Evolutionary conservation across 176 grass and related monocot species (phyloP), one percentile per base, ranked within the genome.

Genomic region (Paspalum vaginatum): DNA sequence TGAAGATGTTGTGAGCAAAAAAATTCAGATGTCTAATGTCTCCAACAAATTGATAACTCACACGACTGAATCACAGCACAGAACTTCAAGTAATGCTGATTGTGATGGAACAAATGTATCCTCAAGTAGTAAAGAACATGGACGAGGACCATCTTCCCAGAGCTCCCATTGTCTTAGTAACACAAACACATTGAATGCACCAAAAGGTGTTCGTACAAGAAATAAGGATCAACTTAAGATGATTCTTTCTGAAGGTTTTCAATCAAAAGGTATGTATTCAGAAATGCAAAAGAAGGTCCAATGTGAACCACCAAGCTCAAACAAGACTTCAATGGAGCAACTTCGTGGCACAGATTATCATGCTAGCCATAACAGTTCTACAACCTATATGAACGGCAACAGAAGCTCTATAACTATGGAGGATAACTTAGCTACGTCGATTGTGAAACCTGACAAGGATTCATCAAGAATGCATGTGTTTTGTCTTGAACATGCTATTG

Each of bases 401-500:
- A 85, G 39, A 65, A 65, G 40, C 58, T 80, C 79, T 79, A 50
- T 43, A 49, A 21, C 67, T 47, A 72, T 16, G 44, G n/a, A 75
- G 41, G 62, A 81, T 11, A 76, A 65, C 12, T 89, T 83, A 61
- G 68, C 43, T 66, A 39, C 65, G 85, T 65, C 58, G 1, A 57
- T 68, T 11, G 55, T 91, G 81, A 72, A 88, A 58, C 85, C 82
- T 82, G 93, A 96, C 65, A 99, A 91, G 76, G 93, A 99, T 95
- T 96, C 90, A 72, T 93, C 93, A 51, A 89, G 93, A 81, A 88
- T 99, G 93, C 97, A 99, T 91, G 88, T 90, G 63, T 99, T 99
- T 71, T 99, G 97, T 84, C 97, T 99, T 75, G 76, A 99, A 56
- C 97, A 99, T 83, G 97, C 97, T 71, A 83, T 89, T 24, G 93